phyloP scores from a whole-genome alignment of 176 grass and related monocot species.

The Cenchrus purpureus region DNA sequence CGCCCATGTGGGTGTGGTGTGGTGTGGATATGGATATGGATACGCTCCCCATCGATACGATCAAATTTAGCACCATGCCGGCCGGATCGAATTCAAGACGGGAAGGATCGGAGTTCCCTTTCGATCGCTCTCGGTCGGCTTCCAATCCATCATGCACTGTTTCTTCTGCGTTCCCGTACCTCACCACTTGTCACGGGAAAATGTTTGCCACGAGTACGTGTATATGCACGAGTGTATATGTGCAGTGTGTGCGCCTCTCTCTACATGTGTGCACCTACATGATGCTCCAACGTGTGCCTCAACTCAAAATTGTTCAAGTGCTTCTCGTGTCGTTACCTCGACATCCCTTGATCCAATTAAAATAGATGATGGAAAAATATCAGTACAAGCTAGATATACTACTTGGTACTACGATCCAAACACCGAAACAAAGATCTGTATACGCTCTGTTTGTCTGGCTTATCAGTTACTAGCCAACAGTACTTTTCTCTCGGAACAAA shows the following conservation, averaged over 20 bases:
- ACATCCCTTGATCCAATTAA: too few species aligned
- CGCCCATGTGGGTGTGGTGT: neutral
- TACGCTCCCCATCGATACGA: neutral
- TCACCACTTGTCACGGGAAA: neutral
- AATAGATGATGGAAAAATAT: too few species aligned
- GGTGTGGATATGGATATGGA: neutral
- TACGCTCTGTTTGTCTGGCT: too few species aligned
- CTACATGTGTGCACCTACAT: neutral
- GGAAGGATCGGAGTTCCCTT: neutral
- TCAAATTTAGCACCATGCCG: conserved; percentile 2
- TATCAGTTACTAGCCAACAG: too few species aligned
- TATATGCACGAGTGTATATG: neutral
- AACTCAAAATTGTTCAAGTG: too few species aligned
- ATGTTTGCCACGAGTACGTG: neutral
- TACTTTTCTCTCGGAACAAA: too few species aligned
- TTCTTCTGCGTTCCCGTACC: neutral
- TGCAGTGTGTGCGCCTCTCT: neutral
- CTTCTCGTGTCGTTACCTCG: too few species aligned
- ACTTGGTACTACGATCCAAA: too few species aligned
- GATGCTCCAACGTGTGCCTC: neutral
- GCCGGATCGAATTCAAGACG: conserved; percentile 5
- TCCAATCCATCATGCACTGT: neutral
- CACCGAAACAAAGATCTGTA: too few species aligned
- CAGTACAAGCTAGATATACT: too few species aligned
- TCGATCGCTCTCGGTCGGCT: neutral